These are phyloP conservation scores for Aspergillus tubingensis DNA, from an alignment of 2,329 filamentous ascomycete genomes.

Conservation along the genomic window DNA sequence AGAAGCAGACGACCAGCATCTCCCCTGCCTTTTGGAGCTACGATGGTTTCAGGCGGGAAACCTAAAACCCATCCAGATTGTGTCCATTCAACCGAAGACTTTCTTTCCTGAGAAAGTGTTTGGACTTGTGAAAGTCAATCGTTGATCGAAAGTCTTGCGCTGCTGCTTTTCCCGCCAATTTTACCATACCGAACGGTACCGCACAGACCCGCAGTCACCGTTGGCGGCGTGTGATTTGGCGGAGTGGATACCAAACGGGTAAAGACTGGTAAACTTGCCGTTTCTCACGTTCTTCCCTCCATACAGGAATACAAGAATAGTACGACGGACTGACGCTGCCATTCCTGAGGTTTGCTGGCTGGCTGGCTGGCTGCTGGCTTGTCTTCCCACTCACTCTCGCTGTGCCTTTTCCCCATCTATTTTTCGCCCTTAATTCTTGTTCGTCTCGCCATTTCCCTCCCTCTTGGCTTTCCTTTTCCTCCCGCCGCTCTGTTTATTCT, in stretches of 20 bases:
- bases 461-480: background rate
- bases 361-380: background rate
- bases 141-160: background rate
- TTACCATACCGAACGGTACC: constrained; percentile 4
- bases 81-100: background rate
- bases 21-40: background rate
- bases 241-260: background rate
- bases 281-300: background rate
- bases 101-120: too few species aligned
- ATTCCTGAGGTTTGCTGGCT: too few species aligned
- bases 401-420: constrained; percentile 3
- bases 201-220: background rate
- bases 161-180: constrained; percentile 3
- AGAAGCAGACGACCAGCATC: background rate
- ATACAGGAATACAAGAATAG: background rate
- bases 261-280: constrained; percentile 1
- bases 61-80: background rate
- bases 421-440: constrained; percentile 9
- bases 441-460: constrained; percentile 5
- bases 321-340: background rate
- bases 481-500: constrained; percentile 3
- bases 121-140: background rate
- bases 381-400: background rate
- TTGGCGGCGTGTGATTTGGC: background rate
- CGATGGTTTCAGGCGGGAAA: constrained; percentile 4